A percentile compares a stretch with the other conserved stretches of the same genome.
Conservation (phyloP, 441 rosid species). For the Croton setiger region DNA sequence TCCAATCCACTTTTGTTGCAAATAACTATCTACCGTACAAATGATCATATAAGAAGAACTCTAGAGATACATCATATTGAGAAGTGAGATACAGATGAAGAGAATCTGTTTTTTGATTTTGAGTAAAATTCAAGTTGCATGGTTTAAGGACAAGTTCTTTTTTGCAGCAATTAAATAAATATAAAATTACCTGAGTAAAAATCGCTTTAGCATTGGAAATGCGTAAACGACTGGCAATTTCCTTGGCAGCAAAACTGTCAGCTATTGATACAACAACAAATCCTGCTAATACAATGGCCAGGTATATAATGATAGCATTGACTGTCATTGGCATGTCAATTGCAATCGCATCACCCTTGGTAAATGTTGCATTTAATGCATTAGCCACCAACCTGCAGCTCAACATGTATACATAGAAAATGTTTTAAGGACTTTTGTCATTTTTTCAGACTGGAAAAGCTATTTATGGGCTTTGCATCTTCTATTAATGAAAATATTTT, state of each 20-base stretch:
- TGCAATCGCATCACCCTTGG: constrained; percentile 78
- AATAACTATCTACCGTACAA: too few species aligned
- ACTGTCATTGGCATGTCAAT: constrained; percentile 95
- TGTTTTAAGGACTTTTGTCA: background rate
- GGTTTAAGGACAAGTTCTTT: background rate
- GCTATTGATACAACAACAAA: constrained; percentile 82
- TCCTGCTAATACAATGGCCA: constrained; percentile 75
- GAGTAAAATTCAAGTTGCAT: too few species aligned
- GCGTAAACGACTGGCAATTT: constrained; percentile 71
- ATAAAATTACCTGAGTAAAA: constrained; percentile 67
- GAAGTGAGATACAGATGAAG: background rate
- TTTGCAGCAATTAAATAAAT: background rate
- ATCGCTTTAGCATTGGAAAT: constrained; percentile 75
- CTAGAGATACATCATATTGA: background rate
- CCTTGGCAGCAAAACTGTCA: constrained; percentile 84
- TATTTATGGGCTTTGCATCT: too few species aligned
- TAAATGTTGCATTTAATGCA: constrained; percentile 54
- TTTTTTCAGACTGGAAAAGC: background rate
- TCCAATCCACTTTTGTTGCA: too few species aligned
- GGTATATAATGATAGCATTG: constrained; percentile 66
- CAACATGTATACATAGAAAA: background rate
- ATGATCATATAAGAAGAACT: background rate
- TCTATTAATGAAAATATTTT: too few species aligned
- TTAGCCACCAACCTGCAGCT: constrained; percentile 70
- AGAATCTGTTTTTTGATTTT: background rate